These are phyloP conservation scores for Fusarium annulatum DNA, from an alignment of 2,329 filamentous ascomycete genomes.

Conservation along the genomic window DNA sequence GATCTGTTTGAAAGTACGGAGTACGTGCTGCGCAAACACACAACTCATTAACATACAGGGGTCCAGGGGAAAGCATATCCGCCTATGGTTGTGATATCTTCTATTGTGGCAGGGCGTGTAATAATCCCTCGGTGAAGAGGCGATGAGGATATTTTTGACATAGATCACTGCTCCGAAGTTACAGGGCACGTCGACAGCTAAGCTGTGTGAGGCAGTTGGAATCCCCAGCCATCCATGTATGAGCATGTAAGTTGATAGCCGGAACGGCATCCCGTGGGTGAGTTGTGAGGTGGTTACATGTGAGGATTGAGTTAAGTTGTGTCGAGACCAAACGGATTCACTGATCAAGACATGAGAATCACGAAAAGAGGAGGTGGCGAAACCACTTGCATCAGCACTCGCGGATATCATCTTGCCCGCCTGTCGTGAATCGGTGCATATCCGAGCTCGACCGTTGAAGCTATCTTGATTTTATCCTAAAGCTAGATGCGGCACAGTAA, in stretches of 20 bases:
- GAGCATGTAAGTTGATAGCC: neutral
- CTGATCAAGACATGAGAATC: slow-evolving; percentile 16
- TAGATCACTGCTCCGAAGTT: neutral
- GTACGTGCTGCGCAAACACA: neutral
- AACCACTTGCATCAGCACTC: neutral
- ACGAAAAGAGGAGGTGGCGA: slow-evolving; percentile 30
- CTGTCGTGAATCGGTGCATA: neutral
- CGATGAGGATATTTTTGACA: slow-evolving; percentile 18
- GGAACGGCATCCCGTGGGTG: neutral
- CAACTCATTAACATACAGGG: slow-evolving; percentile 2
- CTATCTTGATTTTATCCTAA: slow-evolving; percentile 24
- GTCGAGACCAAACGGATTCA: neutral
- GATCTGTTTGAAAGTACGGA: neutral
- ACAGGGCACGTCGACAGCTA: neutral
- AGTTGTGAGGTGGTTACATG: neutral
- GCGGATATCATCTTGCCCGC: neutral
- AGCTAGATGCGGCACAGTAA: slow-evolving; percentile 20
- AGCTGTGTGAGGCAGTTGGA: neutral
- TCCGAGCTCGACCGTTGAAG: slow-evolving; percentile 8
- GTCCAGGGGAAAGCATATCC: neutral
- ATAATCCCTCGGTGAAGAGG: neutral
- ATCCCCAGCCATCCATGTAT: neutral
- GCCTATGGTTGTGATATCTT: neutral
- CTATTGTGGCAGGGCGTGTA: slow-evolving; percentile 20
- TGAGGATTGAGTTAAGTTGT: neutral